Percentiles rank a stretch among this genome's conserved stretches.
phyloP scores from a whole-genome alignment of 2,329 filamentous ascomycete species.

The Zasmidium angulare region DNA sequence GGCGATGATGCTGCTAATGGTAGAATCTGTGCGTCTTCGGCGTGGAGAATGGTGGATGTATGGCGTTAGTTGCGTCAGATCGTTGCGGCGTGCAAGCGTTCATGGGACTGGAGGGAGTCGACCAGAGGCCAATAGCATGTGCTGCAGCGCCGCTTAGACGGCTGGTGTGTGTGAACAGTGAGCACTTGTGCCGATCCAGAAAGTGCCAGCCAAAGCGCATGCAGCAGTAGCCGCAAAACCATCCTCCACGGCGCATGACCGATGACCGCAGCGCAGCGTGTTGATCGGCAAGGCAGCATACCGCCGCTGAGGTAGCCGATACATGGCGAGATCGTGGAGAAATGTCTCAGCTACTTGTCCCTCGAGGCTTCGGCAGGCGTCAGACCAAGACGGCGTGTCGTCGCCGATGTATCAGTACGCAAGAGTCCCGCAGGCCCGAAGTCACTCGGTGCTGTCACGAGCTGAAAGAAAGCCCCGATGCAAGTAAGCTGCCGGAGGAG shows the following conservation, averaged over 20 bases:
- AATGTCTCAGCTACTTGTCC: conserved; percentile 1
- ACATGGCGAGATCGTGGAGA: neutral
- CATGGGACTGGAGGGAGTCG: neutral
- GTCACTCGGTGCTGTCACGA: conserved; percentile 1
- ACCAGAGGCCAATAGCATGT: too few relatives aligned
- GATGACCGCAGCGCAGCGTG: neutral
- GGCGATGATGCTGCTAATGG: neutral
- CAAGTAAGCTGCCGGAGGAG: neutral
- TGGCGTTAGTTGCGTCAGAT: neutral
- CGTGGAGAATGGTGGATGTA: neutral
- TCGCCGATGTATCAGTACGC: neutral
- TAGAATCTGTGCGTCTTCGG: neutral
- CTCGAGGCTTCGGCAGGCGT: neutral
- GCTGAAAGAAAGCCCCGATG: neutral
- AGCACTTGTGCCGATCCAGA: neutral
- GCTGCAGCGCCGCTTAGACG: too few relatives aligned
- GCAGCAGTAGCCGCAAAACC: neutral
- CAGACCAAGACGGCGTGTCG: neutral
- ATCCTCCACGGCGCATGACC: conserved; percentile 1
- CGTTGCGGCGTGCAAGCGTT: neutral
- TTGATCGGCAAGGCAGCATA: neutral
- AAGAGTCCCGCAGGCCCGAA: neutral
- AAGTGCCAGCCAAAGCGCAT: neutral
- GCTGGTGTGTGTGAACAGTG: neutral
- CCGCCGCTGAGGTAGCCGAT: neutral